phyloP scores from a whole-genome alignment of 768 basidiomycete species.

The Lactifluus hygrophoroides region DNA sequence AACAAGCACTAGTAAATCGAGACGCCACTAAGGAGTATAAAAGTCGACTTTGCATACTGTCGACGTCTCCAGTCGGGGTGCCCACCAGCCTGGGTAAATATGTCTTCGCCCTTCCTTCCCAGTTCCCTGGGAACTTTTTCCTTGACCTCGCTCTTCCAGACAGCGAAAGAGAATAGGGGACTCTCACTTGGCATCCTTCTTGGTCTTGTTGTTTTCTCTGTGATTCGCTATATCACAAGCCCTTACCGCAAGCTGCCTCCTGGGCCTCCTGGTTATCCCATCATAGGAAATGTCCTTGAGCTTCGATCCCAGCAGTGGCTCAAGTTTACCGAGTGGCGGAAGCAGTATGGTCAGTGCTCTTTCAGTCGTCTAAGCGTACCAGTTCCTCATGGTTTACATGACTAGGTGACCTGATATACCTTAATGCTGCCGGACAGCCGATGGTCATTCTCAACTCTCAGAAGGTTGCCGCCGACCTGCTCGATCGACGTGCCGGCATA shows the following conservation, averaged over 20 bases:
- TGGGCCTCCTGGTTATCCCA: conserved; percentile 14
- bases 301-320: conserved; percentile 15
- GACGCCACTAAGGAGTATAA: neutral
- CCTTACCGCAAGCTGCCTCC: conserved; percentile 15
- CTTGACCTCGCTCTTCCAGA: neutral
- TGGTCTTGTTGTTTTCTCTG: neutral
- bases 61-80: neutral
- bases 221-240: conserved; percentile 3
- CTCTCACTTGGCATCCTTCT: conserved; percentile 11
- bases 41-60: neutral
- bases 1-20: neutral
- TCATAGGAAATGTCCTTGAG: conserved; percentile 15
- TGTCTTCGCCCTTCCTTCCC: neutral
- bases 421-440: conserved; percentile 19
- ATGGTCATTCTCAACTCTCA: conserved; percentile 25
- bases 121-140: neutral
- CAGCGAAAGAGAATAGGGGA: conserved; percentile 3
- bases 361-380: neutral
- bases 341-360: conserved; percentile 6
- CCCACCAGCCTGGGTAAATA: neutral
- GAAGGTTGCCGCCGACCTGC: conserved; percentile 25
- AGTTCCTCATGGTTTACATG: neutral
- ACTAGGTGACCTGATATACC: conserved; percentile 18
- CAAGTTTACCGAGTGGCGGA: conserved; percentile 16
- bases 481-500: conserved; percentile 26